Evolutionary conservation across 768 basidiomycete genomes (phyloP), one percentile per base, ranked within the genome.

Genomic region (Serendipita indica): DNA sequence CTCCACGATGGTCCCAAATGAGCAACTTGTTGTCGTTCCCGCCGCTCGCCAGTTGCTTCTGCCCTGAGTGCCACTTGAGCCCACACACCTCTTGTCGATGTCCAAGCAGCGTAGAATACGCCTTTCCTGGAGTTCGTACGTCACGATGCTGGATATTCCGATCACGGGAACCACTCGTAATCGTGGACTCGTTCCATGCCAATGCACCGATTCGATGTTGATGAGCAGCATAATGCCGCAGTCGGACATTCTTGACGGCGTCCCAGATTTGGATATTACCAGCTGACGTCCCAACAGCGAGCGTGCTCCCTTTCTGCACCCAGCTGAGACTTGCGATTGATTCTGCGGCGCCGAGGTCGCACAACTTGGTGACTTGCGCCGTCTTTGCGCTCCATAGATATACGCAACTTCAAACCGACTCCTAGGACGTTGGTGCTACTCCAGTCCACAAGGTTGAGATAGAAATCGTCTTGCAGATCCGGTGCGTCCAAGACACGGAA

Each of bases 1-100:
- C 68, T 6, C 84, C 86, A 59, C 87, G 77, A 58, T 90, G 72
- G 67, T 97, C 92, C 89, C 93, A 99, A 57, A 99, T 91, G 65
- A 89, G 91, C 16, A 99, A 88, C 72, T 97, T 97, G 72, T 99
- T 99, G 71, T 99, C 94, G 68, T 99, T 99, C 0, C 94, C 94
- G 1, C 94, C 94, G 63, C 86, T 90, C 2, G 94, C 94, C 3
- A 99, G 78, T 30, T 76, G 76, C 5, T 82, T 82, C 5, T 69
- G 68, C 62, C 74, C 65, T 56, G 70, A 60, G 66, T 84, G 91
- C 94, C 93, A 99, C 60, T 88, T 84, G 41, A 99, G 71, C 2
- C 94, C 94, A 68, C 94, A 99, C 1, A 99, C 92, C 68, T 98
- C 94, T 67, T 99, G 96, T 27, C 84, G 73, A 67, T 91, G 89